A percentile compares a stretch with the other conserved stretches of the same genome.
Evolutionary conservation across 805 yeast species (phyloP).

Genomic region (Candida yuanshanica): DNA sequence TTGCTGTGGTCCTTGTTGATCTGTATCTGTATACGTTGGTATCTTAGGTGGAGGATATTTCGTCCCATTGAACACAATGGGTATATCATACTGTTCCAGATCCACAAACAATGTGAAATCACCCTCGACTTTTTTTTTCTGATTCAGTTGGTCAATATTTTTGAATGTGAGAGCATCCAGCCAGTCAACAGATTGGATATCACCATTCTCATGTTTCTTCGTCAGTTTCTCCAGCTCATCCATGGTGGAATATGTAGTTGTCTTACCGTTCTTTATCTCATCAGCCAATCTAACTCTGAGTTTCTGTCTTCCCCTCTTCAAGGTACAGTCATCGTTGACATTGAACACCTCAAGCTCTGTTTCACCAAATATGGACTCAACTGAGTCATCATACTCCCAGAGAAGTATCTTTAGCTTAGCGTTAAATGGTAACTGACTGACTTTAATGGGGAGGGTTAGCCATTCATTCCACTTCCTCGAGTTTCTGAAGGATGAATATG

Average conservation of each 20-base stretch:
- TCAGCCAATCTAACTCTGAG: slow-evolving; percentile 38
- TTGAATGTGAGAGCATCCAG: slow-evolving; percentile 62
- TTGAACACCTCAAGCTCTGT: slow-evolving; percentile 59
- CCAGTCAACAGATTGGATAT: slow-evolving; percentile 60
- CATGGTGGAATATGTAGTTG: slow-evolving; percentile 29
- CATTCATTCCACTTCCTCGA: slow-evolving; percentile 63
- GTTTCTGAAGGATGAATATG: slow-evolving; percentile 41
- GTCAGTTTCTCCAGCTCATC: slow-evolving; percentile 47
- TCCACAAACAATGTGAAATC: slow-evolving; percentile 45
- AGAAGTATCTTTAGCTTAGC: slow-evolving; percentile 55
- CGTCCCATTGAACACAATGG: slow-evolving; percentile 62
- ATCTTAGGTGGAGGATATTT: slow-evolving; percentile 32
- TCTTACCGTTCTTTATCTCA: slow-evolving; percentile 27
- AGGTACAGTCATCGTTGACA: slow-evolving; percentile 44
- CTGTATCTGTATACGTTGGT: slow-evolving; percentile 40
- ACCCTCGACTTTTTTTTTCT: slow-evolving; percentile 20
- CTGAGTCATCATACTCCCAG: slow-evolving; percentile 62
- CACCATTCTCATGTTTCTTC: slow-evolving; percentile 64
- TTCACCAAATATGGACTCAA: slow-evolving; percentile 49
- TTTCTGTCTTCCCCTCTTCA: slow-evolving; percentile 69
- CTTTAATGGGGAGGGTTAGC: slow-evolving; percentile 65
- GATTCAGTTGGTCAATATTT: slow-evolving; percentile 31
- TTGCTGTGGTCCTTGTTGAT: slow-evolving; percentile 25
- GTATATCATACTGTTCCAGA: slow-evolving; percentile 61
- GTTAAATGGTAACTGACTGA: slow-evolving; percentile 63